Evolutionary conservation across 805 yeast species (phyloP).

Genomic region (Nakazawaea siamensis): DNA sequence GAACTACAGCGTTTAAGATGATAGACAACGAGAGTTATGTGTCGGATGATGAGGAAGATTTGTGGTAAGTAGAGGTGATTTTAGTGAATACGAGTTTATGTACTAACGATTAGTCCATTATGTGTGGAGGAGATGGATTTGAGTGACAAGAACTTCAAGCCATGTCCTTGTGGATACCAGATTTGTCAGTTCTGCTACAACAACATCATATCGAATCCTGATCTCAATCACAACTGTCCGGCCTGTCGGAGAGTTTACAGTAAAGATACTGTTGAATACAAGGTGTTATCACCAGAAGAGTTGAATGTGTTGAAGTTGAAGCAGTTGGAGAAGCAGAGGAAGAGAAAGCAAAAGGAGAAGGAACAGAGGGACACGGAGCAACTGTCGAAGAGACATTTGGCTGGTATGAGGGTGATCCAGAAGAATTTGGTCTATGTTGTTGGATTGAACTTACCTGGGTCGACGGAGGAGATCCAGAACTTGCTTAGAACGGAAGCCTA

Average conservation of each 20-base stretch:
- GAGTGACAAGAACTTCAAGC: constrained; percentile 91
- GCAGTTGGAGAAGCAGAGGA: constrained; percentile 74
- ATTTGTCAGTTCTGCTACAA: constrained; percentile 98
- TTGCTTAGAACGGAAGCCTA: constrained; percentile 83
- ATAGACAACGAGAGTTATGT: constrained; percentile 41
- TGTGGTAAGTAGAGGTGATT: constrained; percentile 35
- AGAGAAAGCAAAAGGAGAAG: constrained; percentile 78
- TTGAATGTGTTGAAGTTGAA: constrained; percentile 74
- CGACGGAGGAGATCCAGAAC: constrained; percentile 78
- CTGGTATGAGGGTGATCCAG: constrained; percentile 97
- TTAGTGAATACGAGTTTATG: not conserved
- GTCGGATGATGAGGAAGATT: constrained; percentile 76
- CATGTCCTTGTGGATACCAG: constrained; percentile 99
- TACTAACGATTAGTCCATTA: constrained; percentile 50
- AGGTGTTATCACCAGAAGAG: constrained; percentile 78
- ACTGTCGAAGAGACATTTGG: constrained; percentile 77
- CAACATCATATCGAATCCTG: constrained; percentile 92
- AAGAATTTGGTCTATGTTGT: constrained; percentile 95
- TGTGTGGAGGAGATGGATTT: constrained; percentile 98
- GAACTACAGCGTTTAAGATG: too few species aligned
- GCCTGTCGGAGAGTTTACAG: constrained; percentile 94
- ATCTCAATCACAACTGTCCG: constrained; percentile 92
- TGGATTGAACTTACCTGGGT: constrained; percentile 82
- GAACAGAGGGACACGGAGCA: constrained; percentile 88
- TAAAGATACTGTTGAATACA: constrained; percentile 87